A percentile compares a stretch with the other conserved stretches of the same genome.
These are phyloP conservation scores for Talaromyces islandicus DNA, from an alignment of 2,329 filamentous ascomycete species.

Conservation along the genomic window DNA sequence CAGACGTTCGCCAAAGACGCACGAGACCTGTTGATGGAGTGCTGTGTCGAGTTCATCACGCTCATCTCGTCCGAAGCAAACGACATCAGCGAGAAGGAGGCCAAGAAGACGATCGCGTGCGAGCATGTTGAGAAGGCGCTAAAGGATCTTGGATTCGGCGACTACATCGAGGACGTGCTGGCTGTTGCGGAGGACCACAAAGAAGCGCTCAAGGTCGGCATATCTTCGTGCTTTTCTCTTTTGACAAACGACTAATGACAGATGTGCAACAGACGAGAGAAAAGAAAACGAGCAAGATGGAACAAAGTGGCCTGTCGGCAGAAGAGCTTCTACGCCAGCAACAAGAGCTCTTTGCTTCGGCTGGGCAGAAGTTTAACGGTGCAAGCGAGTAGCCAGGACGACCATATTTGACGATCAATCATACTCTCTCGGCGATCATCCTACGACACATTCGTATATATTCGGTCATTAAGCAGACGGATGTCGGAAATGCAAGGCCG, in stretches of 20 bases:
- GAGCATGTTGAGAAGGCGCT: constrained; percentile 96
- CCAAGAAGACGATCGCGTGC: constrained; percentile 97
- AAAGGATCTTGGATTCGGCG: constrained; percentile 83
- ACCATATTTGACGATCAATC: not conserved
- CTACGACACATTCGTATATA: not conserved
- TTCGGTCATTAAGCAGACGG: not conserved
- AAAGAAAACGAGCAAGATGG: constrained; percentile 96
- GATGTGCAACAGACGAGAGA: constrained; percentile 64
- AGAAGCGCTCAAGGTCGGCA: constrained; percentile 74
- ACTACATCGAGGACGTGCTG: constrained; percentile 83
- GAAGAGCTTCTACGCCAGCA: constrained; percentile 86
- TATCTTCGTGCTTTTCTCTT: not conserved
- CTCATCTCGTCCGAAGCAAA: constrained; percentile 98
- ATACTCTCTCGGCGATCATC: not conserved
- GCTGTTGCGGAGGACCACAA: constrained; percentile 88
- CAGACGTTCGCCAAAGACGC: constrained; percentile 92
- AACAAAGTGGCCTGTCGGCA: constrained; percentile 84
- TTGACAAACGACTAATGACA: not conserved
- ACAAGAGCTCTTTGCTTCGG: constrained; percentile 82
- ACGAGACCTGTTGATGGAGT: constrained; percentile 91
- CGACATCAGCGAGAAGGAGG: constrained; percentile 96
- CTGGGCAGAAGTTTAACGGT: constrained; percentile 64
- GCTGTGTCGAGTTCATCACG: constrained; percentile 98
- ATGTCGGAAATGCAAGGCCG: not conserved
- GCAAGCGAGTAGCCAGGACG: constrained; percentile 1